Conservation (phyloP, 495 filamentous ascomycete genomes). For the Lepraria neglecta region DNA sequence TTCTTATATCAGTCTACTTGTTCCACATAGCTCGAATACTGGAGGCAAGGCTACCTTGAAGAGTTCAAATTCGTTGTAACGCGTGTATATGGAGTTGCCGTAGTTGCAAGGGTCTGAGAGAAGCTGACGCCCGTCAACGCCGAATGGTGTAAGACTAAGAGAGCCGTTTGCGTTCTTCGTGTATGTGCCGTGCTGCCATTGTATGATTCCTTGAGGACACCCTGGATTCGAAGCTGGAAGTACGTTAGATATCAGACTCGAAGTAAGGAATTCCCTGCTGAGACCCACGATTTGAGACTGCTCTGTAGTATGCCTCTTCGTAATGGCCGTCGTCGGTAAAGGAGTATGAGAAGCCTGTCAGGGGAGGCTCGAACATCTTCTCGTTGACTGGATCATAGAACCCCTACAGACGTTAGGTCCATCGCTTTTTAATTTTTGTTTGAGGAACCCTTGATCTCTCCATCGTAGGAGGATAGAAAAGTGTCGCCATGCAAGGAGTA, state of each 20-base stretch:
- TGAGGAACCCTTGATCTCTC: background rate
- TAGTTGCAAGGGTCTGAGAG: slow-evolving; percentile 60
- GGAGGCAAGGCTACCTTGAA: slow-evolving; percentile 47
- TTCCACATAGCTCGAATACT: background rate
- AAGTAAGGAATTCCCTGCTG: background rate
- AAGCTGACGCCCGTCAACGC: slow-evolving; percentile 65
- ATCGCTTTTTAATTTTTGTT: background rate
- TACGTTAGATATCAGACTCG: slow-evolving; percentile 10
- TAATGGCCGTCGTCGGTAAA: slow-evolving; percentile 67
- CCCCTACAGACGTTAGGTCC: slow-evolving; percentile 41
- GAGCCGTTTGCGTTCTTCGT: slow-evolving; percentile 50
- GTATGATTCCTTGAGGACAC: slow-evolving; percentile 65
- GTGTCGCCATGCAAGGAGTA: slow-evolving; percentile 18
- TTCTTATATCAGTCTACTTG: slow-evolving; percentile 23
- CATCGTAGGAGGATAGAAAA: background rate
- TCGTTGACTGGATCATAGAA: slow-evolving; percentile 72
- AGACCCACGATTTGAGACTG: slow-evolving; percentile 64
- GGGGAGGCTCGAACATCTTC: slow-evolving; percentile 58
- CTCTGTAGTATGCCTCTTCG: slow-evolving; percentile 69
- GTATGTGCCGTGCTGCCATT: slow-evolving; percentile 72
- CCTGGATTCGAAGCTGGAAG: slow-evolving; percentile 51
- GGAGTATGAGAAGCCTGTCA: slow-evolving; percentile 76
- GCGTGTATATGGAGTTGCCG: slow-evolving; percentile 50
- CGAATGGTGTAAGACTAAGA: slow-evolving; percentile 55
- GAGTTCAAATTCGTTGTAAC: slow-evolving; percentile 63